Conservation (phyloP, 768 basidiomycete species). For the Boletus sp. region DNA sequence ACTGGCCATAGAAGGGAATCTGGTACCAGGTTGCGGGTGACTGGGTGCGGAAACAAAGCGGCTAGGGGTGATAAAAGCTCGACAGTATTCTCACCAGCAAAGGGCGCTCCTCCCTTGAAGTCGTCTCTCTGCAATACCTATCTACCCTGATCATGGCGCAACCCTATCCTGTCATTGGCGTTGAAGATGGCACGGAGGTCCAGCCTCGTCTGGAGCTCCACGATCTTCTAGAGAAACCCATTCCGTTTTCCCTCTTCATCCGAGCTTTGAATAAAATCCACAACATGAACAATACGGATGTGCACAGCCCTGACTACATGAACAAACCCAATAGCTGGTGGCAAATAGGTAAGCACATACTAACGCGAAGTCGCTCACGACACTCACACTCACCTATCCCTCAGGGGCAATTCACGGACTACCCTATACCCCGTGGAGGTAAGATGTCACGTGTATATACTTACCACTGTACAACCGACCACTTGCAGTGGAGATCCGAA, state of each 20-base stretch:
- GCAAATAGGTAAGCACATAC: slow-evolving; percentile 13
- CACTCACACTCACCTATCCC: background rate
- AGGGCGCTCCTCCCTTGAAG: background rate
- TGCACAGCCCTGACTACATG: slow-evolving; percentile 1
- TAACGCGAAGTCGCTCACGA: background rate
- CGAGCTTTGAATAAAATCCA: slow-evolving; percentile 9
- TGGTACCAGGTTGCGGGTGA: background rate
- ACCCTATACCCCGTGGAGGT: slow-evolving; percentile 16
- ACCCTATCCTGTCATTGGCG: slow-evolving; percentile 10
- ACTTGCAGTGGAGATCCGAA: slow-evolving; percentile 17
- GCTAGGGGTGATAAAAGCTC: slow-evolving; percentile 1
- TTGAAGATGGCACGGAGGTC: background rate
- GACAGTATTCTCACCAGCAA: background rate
- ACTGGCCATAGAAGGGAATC: background rate
- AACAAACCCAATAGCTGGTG: slow-evolving; percentile 24
- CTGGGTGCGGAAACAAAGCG: background rate
- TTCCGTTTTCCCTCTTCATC: slow-evolving; percentile 22
- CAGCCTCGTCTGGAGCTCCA: slow-evolving; percentile 17
- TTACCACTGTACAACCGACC: background rate
- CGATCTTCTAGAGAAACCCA: slow-evolving; percentile 13
- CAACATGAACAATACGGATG: slow-evolving; percentile 2
- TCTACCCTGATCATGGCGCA: slow-evolving; percentile 12
- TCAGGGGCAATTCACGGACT: slow-evolving; percentile 20
- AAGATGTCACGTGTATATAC: background rate
- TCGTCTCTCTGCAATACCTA: background rate